These are phyloP conservation scores for Vigna angularis DNA, from an alignment of 306 rosid species.

Conservation along the genomic window DNA sequence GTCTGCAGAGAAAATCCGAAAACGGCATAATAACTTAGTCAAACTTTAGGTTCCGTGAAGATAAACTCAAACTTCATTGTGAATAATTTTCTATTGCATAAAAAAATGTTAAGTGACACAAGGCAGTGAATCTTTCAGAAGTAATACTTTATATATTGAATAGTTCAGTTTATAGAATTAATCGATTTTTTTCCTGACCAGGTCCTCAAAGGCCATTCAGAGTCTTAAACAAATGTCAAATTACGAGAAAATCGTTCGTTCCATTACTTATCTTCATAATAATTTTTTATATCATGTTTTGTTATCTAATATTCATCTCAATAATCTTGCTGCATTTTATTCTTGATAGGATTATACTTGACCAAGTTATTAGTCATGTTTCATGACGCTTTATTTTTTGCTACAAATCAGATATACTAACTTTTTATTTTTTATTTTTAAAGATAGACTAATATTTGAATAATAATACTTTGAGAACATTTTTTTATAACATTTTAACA, in stretches of 20 bases:
- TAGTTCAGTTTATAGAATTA: not conserved
- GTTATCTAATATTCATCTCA: not conserved
- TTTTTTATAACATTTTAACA: too few relatives aligned
- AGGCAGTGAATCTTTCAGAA: not conserved
- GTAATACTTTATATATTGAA: not conserved
- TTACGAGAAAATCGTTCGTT: not conserved
- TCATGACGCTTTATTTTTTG: not conserved
- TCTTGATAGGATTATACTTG: not conserved
- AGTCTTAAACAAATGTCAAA: not conserved
- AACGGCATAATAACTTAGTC: not conserved
- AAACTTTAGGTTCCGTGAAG: slow-evolving; percentile 10
- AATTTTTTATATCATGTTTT: not conserved
- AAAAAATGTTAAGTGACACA: not conserved
- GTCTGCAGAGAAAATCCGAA: not conserved
- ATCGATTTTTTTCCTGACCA: slow-evolving; percentile 3
- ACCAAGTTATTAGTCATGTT: not conserved
- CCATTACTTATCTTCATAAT: not conserved
- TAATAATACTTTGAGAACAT: too few relatives aligned
- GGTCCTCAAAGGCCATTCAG: not conserved
- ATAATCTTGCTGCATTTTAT: not conserved
- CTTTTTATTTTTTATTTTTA: too few relatives aligned
- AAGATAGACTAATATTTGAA: too few relatives aligned
- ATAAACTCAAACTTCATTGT: not conserved
- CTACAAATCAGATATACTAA: too few relatives aligned
- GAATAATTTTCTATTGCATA: not conserved